A percentile compares a stretch with the other conserved stretches of the same genome.
Evolutionary conservation across 179 eudicot species (phyloP).

Genomic region (Beta lomatogona): DNA sequence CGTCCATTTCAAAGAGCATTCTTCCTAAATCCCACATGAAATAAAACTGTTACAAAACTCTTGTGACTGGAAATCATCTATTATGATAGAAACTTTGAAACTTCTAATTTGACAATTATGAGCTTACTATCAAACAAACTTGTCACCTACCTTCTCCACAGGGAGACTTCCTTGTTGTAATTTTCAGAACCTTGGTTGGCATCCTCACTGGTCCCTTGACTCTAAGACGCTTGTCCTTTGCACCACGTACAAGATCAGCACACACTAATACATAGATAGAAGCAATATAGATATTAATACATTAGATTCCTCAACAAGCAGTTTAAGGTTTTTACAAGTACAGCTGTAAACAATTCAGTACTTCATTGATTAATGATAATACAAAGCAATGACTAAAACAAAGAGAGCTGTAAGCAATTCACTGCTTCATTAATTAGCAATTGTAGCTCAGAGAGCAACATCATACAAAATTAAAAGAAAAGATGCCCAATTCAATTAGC

Average conservation of each 20-base stretch:
- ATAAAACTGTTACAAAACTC: neutral
- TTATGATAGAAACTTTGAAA: neutral
- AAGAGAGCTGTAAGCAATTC: neutral
- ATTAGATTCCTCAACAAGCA: neutral
- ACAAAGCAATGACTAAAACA: neutral
- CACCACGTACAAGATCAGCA: slow-evolving; percentile 76
- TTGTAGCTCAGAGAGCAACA: neutral
- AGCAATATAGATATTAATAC: neutral
- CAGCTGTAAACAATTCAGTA: no score
- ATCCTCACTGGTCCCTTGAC: slow-evolving; percentile 96
- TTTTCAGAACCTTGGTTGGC: slow-evolving; percentile 80
- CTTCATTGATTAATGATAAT: no score
- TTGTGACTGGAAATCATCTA: neutral
- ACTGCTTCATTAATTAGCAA: neutral
- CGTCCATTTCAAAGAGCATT: no score
- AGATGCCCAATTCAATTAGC: neutral
- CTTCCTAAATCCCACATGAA: no score
- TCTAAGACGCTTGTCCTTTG: slow-evolving; percentile 79
- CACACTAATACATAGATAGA: slow-evolving; percentile 44
- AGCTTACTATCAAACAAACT: neutral
- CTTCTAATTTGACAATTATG: neutral
- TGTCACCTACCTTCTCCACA: slow-evolving; percentile 82
- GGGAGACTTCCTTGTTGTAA: slow-evolving; percentile 90
- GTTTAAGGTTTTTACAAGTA: neutral
- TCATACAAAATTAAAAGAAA: neutral